Base-by-base conservation (phyloP, 257 asterid genomes). In the Rhazya stricta region DNA sequence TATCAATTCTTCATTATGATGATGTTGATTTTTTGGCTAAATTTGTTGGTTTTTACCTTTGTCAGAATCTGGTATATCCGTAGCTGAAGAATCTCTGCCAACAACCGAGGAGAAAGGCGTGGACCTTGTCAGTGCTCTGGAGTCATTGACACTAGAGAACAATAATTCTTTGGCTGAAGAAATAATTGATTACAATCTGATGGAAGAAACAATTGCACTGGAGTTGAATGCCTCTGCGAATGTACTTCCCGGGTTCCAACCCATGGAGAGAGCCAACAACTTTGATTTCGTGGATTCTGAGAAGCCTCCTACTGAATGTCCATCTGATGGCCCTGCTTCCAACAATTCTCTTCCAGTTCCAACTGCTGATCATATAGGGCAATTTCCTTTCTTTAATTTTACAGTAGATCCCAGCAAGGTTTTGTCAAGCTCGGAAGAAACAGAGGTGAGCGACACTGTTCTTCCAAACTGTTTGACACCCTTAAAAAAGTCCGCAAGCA, bases 391-490 rank as follows among this genome's bases (percentile, higher is more conserved):
- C 53, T 25, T 34, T 34, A 34, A 37, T 63, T 23, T 32, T 27
- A 30, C 77, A 66, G 58, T 42, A 18, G 79, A 77, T 29, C 41
- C 72, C 43, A 19, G 43, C 25, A 68, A 79, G 57, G 61, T 34
- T n/a, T 45, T 68, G 7, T 56, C 48, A 29, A 30, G 19, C 23
- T 34, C 43, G 6, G 43, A 23, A 12, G 67, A 60, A 13, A 29
- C 39, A 60, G 67, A 60, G 21, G 23, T 60, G 9, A 29, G 21
- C 1, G 9, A 16, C 43, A n/a, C 23, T 45, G 72, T 9, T 53
- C 30, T 27, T 58, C 45, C 23, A 16, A 29, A 53, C 63, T 0
- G 71, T 72, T 57, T 57, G 54, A 79, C 83, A 53, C 85, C 89
- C 76, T 45, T 60, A 45, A 72, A 72, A 72, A 73, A 25, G 56